Percentiles rank a stretch among this genome's conserved stretches.
Evolutionary conservation across 2,329 filamentous ascomycete genomes (phyloP).

Genomic region (Aspergillus sp.): DNA sequence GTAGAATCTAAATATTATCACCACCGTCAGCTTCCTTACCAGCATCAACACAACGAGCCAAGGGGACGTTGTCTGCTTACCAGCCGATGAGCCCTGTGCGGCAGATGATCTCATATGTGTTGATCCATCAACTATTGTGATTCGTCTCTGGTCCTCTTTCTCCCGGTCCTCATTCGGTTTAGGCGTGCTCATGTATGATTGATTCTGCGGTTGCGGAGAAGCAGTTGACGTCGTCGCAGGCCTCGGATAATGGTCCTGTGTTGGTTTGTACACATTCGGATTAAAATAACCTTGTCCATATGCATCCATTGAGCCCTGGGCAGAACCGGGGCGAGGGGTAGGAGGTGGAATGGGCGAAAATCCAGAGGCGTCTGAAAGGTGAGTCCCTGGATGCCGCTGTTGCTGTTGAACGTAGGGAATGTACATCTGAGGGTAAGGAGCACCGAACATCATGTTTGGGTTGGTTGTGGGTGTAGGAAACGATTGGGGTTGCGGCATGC

Average conservation of each 20-base stretch:
- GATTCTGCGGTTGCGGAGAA: slow-evolving; percentile 6
- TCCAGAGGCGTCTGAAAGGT: slow-evolving; percentile 10
- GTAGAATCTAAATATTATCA: slow-evolving; percentile 13
- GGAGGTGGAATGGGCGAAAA: slow-evolving; percentile 24
- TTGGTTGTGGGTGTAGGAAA: slow-evolving; percentile 19
- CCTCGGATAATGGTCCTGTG: slow-evolving; percentile 20
- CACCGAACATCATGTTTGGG: slow-evolving; percentile 23
- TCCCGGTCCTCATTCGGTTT: not conserved
- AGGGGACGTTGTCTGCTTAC: slow-evolving; percentile 20
- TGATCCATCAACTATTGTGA: slow-evolving; percentile 39
- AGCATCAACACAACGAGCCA: not conserved
- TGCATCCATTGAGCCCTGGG: slow-evolving; percentile 18
- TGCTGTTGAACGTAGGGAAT: slow-evolving; percentile 30
- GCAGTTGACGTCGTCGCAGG: slow-evolving; percentile 4
- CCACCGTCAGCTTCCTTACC: not conserved
- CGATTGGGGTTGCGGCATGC: slow-evolving; percentile 27
- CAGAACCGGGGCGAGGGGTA: slow-evolving; percentile 20
- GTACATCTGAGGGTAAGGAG: slow-evolving; percentile 28
- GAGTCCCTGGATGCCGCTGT: slow-evolving; percentile 21
- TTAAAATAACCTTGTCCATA: slow-evolving; percentile 29
- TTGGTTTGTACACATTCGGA: slow-evolving; percentile 22
- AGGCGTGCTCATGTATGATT: not conserved
- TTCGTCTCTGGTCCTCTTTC: slow-evolving; percentile 10
- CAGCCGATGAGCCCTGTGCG: slow-evolving; percentile 14
- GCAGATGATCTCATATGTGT: slow-evolving; percentile 26